Conservation (phyloP, 371 early-diverging fungal genomes). For the Homolaphlyctis polyrhiza region DNA sequence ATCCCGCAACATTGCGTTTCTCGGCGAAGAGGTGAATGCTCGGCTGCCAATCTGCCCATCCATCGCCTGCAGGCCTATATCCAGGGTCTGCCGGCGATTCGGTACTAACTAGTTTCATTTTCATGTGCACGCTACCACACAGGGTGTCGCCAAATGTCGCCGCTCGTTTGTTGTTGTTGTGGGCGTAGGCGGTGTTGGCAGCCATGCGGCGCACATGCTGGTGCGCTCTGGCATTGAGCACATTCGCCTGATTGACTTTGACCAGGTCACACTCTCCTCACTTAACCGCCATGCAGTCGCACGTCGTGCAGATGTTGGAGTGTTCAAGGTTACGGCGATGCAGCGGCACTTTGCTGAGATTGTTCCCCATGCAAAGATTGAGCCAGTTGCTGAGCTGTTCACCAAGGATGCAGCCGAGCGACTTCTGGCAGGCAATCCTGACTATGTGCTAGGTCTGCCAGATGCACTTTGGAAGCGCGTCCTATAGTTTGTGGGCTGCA, state of each 20-base stretch:
- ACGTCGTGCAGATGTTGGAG: slow-evolving; percentile 80
- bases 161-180: slow-evolving; percentile 85
- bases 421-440: slow-evolving; percentile 57
- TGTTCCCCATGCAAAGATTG: slow-evolving; percentile 74
- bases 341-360: slow-evolving; percentile 64
- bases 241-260: slow-evolving; percentile 91
- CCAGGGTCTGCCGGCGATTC: background rate
- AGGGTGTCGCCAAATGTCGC: slow-evolving; percentile 32
- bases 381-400: slow-evolving; percentile 72
- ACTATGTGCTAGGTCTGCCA: slow-evolving; percentile 31
- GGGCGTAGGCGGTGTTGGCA: slow-evolving; percentile 91
- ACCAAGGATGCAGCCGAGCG: slow-evolving; percentile 62
- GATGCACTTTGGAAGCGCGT: background rate
- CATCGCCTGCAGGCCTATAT: too few relatives aligned
- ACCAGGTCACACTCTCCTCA: slow-evolving; percentile 86
- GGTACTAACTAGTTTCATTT: too few relatives aligned
- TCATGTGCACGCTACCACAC: background rate
- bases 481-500: too few relatives aligned
- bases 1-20: slow-evolving; percentile 74
- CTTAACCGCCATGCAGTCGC: slow-evolving; percentile 93
- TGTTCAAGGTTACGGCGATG: slow-evolving; percentile 77
- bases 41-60: too few relatives aligned
- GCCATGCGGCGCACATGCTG: slow-evolving; percentile 74
- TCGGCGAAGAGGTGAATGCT: slow-evolving; percentile 73
- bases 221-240: slow-evolving; percentile 78